Conservation (phyloP, 2,329 filamentous ascomycete genomes). For the Botrytis cinerea region DNA sequence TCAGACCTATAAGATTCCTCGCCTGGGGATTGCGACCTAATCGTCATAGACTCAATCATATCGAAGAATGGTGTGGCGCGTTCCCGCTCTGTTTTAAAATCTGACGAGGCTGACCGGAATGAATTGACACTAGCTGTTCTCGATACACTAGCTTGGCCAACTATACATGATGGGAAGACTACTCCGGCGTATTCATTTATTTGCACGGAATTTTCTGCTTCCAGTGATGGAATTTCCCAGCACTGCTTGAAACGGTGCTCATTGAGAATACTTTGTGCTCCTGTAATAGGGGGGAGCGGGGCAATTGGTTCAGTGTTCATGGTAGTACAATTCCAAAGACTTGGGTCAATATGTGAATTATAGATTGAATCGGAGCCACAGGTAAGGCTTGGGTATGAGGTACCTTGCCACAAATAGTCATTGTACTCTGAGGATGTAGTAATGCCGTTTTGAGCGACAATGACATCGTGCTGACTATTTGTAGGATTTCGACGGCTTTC, state of each 20-base stretch:
- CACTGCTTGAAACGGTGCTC: not conserved
- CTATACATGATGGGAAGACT: not conserved
- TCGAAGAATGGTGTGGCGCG: not conserved
- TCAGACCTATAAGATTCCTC: slow-evolving; percentile 4
- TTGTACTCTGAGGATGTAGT: not conserved
- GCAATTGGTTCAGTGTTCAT: not conserved
- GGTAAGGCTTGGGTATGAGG: not conserved
- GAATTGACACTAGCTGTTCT: not conserved
- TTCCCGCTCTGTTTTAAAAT: not conserved
- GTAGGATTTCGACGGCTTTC: not conserved
- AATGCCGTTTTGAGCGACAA: not conserved
- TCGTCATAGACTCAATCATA: not conserved
- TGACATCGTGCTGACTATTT: not conserved
- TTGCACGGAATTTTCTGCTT: not conserved
- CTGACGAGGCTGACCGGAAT: not conserved
- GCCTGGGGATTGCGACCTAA: not conserved
- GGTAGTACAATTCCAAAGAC: not conserved
- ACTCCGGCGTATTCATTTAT: not conserved
- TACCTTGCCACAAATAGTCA: not conserved
- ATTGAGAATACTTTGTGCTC: not conserved
- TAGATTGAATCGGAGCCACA: not conserved
- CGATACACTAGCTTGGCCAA: not conserved
- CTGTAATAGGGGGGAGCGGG: not conserved
- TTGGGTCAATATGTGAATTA: not conserved
- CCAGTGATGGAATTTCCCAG: not conserved